A percentile compares a stretch with the other conserved stretches of the same genome.
phyloP scores from a whole-genome alignment of 495 filamentous ascomycete species.

The Xylaria bambusicola region DNA sequence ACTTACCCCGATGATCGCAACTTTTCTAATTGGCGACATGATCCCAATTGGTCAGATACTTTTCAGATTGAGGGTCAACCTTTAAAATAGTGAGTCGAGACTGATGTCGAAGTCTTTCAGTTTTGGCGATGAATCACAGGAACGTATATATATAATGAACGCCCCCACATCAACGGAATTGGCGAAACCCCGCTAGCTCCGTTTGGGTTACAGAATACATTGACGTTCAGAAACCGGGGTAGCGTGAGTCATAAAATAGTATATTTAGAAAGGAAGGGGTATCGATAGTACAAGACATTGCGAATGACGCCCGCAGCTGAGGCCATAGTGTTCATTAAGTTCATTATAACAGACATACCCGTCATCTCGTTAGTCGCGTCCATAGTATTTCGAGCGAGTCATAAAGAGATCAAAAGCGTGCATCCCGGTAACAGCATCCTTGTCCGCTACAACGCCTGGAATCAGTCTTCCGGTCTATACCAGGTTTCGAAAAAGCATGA shows the following conservation, averaged over 20 bases:
- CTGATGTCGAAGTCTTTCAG: not conserved
- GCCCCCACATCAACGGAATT: not conserved
- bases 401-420: not conserved
- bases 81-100: too few species aligned
- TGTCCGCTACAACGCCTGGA: constrained; percentile 7
- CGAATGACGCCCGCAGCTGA: not conserved
- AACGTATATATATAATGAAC: not conserved
- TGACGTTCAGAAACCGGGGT: not conserved
- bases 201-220: not conserved
- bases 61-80: not conserved
- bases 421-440: not conserved
- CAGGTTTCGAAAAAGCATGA: constrained; percentile 1
- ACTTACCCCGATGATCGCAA: constrained; percentile 46
- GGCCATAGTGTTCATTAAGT: constrained; percentile 6
- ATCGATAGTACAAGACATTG: constrained; percentile 15
- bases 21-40: constrained; percentile 41
- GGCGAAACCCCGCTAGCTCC: constrained; percentile 10
- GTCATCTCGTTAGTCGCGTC: constrained; percentile 3
- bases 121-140: not conserved
- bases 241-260: constrained; percentile 12
- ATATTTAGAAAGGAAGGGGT: constrained; percentile 16
- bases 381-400: not conserved
- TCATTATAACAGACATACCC: constrained; percentile 3
- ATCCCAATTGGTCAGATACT: not conserved
- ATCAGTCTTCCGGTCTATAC: constrained; percentile 10